Conservation (phyloP, 257 asterid genomes). For the Salvia rosmarinus region DNA sequence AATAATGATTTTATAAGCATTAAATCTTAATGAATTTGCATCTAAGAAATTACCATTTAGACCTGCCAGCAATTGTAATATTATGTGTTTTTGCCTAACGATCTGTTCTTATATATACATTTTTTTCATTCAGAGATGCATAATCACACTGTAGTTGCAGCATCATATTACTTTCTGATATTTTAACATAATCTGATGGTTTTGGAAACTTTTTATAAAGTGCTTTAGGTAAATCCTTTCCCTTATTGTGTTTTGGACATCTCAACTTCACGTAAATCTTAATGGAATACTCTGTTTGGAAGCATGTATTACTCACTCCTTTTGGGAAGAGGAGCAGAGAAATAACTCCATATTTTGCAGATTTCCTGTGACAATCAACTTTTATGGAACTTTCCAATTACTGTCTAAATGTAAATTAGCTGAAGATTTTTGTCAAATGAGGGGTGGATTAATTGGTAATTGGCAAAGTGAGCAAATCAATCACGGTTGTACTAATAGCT, state of each 20-base stretch:
- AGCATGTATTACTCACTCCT: too few species aligned
- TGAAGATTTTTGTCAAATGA: not conserved
- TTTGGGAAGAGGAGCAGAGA: too few species aligned
- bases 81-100: slow-evolving; percentile 11
- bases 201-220: not conserved
- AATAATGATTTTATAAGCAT: not conserved
- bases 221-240: not conserved
- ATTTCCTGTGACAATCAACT: not conserved
- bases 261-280: not conserved
- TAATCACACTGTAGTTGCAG: not conserved
- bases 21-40: not conserved
- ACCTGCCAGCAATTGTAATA: not conserved
- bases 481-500: not conserved
- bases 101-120: not conserved
- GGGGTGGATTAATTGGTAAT: not conserved
- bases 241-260: not conserved
- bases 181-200: not conserved
- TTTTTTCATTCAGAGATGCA: slow-evolving; percentile 1
- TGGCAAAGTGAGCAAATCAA: slow-evolving; percentile 14
- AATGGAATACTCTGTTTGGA: not conserved
- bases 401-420: not conserved
- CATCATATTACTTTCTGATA: not conserved
- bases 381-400: not conserved
- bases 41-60: not conserved
- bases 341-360: not conserved